Base-by-base conservation (phyloP, 2,329 filamentous ascomycete species). In the Xylaria polymorpha region DNA sequence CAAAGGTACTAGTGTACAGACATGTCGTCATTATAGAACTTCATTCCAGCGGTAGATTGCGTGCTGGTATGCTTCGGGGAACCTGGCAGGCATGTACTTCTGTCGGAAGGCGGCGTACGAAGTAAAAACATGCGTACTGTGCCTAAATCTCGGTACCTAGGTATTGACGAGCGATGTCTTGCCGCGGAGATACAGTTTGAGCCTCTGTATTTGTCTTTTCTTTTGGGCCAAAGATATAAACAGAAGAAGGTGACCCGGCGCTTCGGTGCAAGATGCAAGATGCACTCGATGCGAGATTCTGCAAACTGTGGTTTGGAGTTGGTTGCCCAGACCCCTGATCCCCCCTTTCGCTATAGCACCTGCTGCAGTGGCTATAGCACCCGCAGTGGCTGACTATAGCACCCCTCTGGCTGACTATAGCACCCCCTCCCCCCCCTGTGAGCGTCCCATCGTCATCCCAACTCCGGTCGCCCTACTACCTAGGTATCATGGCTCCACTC, bases 111-210 rank as follows among this genome's bases (percentile, higher is more conserved):
- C 50, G 7, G 50, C 7, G 50, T 37, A 37, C 20, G 51, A 37
- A 12, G n/a, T 7, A 18, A 25, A 37, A 15, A 20, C 43, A 18
- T 25, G 25, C 46, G 10, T 61, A 64, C 61, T 59, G 55, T 55
- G 6, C 25, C 55, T 25, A 59, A 22, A 44, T 18, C 59, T 43
- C 32, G 25, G 29, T 59, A 44, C 14, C 59, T 43, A 22, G 25
- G 29, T 59, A 39, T 25, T 50, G 10, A 8, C 39, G n/a, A 15
- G 15, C 39, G 14, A 22, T 48, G 20, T 44, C 12, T 29, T 44
- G 4, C 68, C 68, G 68, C 68, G 68, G 68, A 70, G 64, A 70
- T 68, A 15, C 68, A 46, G 35, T 12, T 29, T 25, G 20, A 57
- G 41, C 22, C 37, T 58, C 37, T 44, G 25, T 25, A 25, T 20